phyloP scores from a whole-genome alignment of 208 protist species.

The Kentomonas sorsogonicus region DNA sequence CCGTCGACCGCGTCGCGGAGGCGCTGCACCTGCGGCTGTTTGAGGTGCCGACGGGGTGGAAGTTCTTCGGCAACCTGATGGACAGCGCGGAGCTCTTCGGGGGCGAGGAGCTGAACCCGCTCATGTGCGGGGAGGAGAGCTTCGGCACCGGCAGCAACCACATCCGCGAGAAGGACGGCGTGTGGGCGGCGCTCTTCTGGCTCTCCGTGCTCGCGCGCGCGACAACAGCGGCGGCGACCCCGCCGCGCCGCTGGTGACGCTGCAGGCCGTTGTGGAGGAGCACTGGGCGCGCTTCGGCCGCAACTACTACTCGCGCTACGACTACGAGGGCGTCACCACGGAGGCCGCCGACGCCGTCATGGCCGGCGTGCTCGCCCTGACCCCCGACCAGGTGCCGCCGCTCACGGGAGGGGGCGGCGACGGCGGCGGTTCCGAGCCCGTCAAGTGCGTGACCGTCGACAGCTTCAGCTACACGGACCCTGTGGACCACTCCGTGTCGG shows the following conservation, averaged over 20 bases:
- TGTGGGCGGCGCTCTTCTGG: constrained; percentile 97
- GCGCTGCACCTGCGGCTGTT: constrained; percentile 66
- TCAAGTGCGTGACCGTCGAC: constrained; percentile 74
- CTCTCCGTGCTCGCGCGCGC: constrained; percentile 90
- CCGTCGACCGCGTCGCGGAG: constrained; percentile 88
- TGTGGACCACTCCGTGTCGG: constrained; percentile 87
- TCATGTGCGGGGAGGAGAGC: constrained; percentile 97
- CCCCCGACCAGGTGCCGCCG: constrained; percentile 28
- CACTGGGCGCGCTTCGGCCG: constrained; percentile 96
- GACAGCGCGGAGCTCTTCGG: constrained; percentile 78
- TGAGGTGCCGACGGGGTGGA: constrained; percentile 97
- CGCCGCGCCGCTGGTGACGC: constrained; percentile 51
- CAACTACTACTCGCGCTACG: constrained; percentile 96
- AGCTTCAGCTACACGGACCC: constrained; percentile 96
- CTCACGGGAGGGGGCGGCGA: no score
- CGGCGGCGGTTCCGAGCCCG: no score
- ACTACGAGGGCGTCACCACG: constrained; percentile 94
- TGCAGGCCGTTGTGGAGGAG: constrained; percentile 87
- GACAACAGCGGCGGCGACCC: constrained; percentile 13
- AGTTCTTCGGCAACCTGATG: constrained; percentile 99
- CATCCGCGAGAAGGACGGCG: constrained; percentile 98
- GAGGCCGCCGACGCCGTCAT: constrained; percentile 87
- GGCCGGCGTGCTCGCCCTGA: constrained; percentile 31
- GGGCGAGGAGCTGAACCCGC: constrained; percentile 61
- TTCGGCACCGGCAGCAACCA: constrained; percentile 97